Conservation (phyloP, 176 grass and related monocot species). For the Oryza officinalis region DNA sequence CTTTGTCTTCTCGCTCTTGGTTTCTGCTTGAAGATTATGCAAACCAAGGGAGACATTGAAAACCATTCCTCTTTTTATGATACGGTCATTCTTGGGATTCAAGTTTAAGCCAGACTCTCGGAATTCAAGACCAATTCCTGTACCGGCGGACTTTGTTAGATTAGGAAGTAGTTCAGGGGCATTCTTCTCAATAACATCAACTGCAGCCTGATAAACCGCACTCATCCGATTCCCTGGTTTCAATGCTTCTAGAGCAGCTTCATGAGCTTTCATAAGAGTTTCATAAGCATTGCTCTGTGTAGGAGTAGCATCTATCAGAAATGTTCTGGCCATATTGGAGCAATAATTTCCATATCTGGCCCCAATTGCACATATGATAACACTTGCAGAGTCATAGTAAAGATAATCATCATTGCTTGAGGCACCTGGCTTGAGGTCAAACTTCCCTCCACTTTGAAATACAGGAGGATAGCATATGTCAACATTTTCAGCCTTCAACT, state of each 20-base stretch:
- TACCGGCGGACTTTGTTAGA: constrained; percentile 83
- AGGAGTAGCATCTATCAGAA: constrained; percentile 74
- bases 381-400: constrained; percentile 86
- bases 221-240: constrained; percentile 68
- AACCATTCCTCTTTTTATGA: constrained; percentile 72
- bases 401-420: constrained; percentile 84
- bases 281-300: constrained; percentile 78
- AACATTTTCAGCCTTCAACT: constrained; percentile 87
- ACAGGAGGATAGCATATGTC: constrained; percentile 95
- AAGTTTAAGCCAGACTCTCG: constrained; percentile 81
- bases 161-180: constrained; percentile 72
- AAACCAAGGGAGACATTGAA: constrained; percentile 94
- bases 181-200: constrained; percentile 63
- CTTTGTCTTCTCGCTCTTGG: constrained; percentile 77
- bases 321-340: constrained; percentile 88
- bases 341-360: constrained; percentile 88
- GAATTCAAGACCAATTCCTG: constrained; percentile 92
- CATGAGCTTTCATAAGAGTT: constrained; percentile 87
- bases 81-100: constrained; percentile 67
- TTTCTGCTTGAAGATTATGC: constrained; percentile 77
- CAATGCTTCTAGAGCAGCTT: constrained; percentile 66
- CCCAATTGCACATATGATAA: constrained; percentile 88
- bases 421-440: constrained; percentile 82
- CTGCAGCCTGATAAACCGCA: constrained; percentile 61
- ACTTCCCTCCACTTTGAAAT: constrained; percentile 93